phyloP scores from a whole-genome alignment of 306 rosid genomes.

The Cucurbita moschata region DNA sequence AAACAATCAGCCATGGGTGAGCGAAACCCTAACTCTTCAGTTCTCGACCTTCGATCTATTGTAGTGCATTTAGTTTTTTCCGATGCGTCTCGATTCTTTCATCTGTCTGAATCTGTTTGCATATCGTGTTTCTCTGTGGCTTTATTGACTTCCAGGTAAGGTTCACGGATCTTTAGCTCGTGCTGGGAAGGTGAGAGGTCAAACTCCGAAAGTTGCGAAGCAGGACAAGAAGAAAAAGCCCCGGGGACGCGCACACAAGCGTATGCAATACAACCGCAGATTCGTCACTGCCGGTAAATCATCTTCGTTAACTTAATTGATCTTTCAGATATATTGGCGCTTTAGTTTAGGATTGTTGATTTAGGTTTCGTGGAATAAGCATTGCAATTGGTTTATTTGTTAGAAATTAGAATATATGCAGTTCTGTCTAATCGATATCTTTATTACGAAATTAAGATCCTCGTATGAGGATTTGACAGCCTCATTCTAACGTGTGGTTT shows the following conservation, averaged over 20 bases:
- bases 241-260: conserved; percentile 52
- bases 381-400: not conserved
- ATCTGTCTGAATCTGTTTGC: not conserved
- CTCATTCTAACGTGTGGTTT: not conserved
- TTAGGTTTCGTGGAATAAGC: not conserved
- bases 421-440: not conserved
- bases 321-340: not conserved
- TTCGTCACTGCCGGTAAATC: conserved; percentile 45
- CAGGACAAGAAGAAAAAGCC: conserved; percentile 56
- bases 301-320: not conserved
- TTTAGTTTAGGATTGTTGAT: not conserved
- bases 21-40: not conserved
- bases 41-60: not conserved
- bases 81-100: not conserved
- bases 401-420: not conserved
- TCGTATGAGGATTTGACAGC: conserved; percentile 8
- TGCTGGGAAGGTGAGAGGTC: conserved; percentile 60
- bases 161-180: conserved; percentile 60
- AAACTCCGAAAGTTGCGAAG: conserved; percentile 60
- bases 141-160: conserved; percentile 25
- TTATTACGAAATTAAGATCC: not conserved
- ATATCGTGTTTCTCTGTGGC: not conserved
- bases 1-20: conserved; percentile 6
- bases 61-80: not conserved
- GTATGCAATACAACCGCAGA: conserved; percentile 53